Conservation (phyloP, 2,329 filamentous ascomycete species). For the Sporothrix euskadiensis region DNA sequence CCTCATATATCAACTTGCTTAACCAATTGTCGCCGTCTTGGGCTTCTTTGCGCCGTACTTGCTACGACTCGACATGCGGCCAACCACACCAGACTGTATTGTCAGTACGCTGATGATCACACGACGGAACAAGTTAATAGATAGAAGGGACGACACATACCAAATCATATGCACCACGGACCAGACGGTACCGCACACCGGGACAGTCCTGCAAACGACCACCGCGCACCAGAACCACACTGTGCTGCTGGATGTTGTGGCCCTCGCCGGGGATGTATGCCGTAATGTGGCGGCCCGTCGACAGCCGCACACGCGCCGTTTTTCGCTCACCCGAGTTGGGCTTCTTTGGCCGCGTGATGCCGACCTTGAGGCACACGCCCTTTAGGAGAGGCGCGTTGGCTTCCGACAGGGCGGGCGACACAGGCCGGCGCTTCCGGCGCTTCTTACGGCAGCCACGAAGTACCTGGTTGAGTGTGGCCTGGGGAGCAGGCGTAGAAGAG, state of each 20-base stretch:
- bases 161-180: slow-evolving; percentile 89
- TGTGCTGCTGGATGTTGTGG: slow-evolving; percentile 99
- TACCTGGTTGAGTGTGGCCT: slow-evolving; percentile 73
- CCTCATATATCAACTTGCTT: slow-evolving; percentile 25
- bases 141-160: slow-evolving; percentile 54
- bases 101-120: neutral
- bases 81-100: slow-evolving; percentile 80
- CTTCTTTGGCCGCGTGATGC: slow-evolving; percentile 94
- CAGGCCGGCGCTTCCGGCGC: slow-evolving; percentile 79
- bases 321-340: slow-evolving; percentile 97
- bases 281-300: slow-evolving; percentile 81
- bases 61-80: slow-evolving; percentile 78
- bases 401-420: slow-evolving; percentile 77
- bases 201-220: slow-evolving; percentile 96
- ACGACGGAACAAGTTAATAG: neutral
- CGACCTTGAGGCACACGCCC: slow-evolving; percentile 93
- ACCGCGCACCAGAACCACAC: slow-evolving; percentile 91
- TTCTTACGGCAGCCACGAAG: slow-evolving; percentile 73
- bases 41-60: slow-evolving; percentile 99
- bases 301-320: slow-evolving; percentile 86
- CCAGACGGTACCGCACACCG: slow-evolving; percentile 93
- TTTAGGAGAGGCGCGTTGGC: slow-evolving; percentile 78
- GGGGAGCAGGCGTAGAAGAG: slow-evolving; percentile 49
- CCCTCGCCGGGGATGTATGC: slow-evolving; percentile 97
- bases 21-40: slow-evolving; percentile 69